Evolutionary conservation across 768 basidiomycete species (phyloP).

Genomic region (Obba rivulosa): DNA sequence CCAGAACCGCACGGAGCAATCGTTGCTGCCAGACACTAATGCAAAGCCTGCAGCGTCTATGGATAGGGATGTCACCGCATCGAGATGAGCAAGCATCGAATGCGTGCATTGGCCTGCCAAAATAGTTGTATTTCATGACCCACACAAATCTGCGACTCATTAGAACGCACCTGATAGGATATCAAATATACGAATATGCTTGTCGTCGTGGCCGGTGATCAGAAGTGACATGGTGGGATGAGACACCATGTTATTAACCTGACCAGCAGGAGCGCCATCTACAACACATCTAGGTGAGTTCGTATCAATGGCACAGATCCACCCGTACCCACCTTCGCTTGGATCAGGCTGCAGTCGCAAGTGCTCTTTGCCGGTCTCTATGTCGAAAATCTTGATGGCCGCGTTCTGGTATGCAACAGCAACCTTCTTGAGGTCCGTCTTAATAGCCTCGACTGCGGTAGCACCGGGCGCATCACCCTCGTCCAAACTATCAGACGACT

Average conservation of each 20-base stretch:
- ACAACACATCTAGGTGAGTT: not conserved
- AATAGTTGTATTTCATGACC: not conserved
- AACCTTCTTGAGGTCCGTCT: constrained; percentile 77
- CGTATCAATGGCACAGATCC: not conserved
- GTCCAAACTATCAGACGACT: constrained; percentile 36
- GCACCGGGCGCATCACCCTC: constrained; percentile 59
- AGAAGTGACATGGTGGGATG: constrained; percentile 89
- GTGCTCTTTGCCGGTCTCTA: constrained; percentile 81
- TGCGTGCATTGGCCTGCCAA: constrained; percentile 75
- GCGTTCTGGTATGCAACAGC: constrained; percentile 90
- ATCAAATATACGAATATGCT: constrained; percentile 87
- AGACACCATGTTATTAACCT: constrained; percentile 82
- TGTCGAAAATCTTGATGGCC: constrained; percentile 85
- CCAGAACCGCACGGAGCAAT: constrained; percentile 95
- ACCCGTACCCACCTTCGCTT: constrained; percentile 43
- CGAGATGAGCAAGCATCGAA: constrained; percentile 86
- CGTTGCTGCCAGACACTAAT: constrained; percentile 87
- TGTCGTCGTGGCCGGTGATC: constrained; percentile 91
- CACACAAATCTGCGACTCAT: not conserved
- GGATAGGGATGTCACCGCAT: constrained; percentile 86
- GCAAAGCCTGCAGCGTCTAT: constrained; percentile 85
- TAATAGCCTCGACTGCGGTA: constrained; percentile 79
- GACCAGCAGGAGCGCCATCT: constrained; percentile 71
- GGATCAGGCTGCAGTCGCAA: constrained; percentile 54
- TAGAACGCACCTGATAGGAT: constrained; percentile 63